Percentiles rank a stretch among this genome's conserved stretches.
Evolutionary conservation across 108 stramenopile species (phyloP).

Genomic region (Aureococcus anophagefferens): DNA sequence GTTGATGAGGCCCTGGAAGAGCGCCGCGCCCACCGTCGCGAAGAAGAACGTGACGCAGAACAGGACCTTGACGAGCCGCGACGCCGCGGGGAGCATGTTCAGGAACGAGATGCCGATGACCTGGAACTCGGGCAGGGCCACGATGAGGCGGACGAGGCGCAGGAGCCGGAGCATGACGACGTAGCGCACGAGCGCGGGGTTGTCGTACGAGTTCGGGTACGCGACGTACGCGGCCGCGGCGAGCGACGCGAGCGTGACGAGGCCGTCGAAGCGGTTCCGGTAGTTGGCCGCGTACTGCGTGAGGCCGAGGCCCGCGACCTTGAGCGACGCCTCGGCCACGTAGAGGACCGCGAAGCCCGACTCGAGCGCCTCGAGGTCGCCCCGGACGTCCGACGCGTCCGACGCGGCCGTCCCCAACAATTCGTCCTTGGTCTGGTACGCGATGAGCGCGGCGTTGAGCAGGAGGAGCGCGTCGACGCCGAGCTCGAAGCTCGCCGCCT

Average conservation of each 20-base stretch:
- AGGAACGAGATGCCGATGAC: constrained; percentile 39
- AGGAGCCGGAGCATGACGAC: constrained; percentile 65
- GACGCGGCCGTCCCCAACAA: background rate
- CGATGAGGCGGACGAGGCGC: constrained; percentile 51
- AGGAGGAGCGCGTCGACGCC: background rate
- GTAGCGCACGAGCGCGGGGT: constrained; percentile 50
- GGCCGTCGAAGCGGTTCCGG: constrained; percentile 59
- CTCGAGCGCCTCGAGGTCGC: constrained; percentile 35
- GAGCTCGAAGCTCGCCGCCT: background rate
- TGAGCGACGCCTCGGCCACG: constrained; percentile 47
- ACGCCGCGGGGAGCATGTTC: constrained; percentile 51
- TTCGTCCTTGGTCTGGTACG: background rate
- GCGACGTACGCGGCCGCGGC: constrained; percentile 53
- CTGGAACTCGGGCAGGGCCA: constrained; percentile 46
- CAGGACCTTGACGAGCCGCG: constrained; percentile 40
- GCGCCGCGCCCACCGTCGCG: constrained; percentile 45
- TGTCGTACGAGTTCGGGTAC: constrained; percentile 50
- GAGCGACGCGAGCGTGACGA: constrained; percentile 46
- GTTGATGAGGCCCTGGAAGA: constrained; percentile 60
- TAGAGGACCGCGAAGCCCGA: constrained; percentile 57
- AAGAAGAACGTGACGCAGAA: constrained; percentile 53
- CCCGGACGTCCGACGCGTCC: too few relatives aligned
- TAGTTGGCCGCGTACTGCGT: constrained; percentile 42
- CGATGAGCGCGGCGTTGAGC: background rate
- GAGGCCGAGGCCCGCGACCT: constrained; percentile 57